These are phyloP conservation scores for Neophaeococcomyces mojaviensis DNA, from an alignment of 2,329 filamentous ascomycete species.

Conservation along the genomic window DNA sequence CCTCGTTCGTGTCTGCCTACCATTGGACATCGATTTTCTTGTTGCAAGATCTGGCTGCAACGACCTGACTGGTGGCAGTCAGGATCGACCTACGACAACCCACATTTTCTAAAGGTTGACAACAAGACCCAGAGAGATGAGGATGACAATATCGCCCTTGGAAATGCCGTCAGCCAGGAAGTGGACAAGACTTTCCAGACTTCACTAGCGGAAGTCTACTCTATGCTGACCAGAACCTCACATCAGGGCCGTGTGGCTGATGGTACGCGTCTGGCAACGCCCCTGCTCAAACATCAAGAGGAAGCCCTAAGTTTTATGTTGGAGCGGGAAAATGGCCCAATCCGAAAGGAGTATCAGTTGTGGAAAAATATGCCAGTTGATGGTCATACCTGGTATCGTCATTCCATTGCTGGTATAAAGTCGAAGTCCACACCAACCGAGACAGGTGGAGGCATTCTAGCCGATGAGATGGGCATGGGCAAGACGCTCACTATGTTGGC, in stretches of 20 bases:
- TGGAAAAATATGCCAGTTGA: slow-evolving; percentile 24
- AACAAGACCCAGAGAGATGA: neutral
- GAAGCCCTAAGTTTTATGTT: slow-evolving; percentile 17
- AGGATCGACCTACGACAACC: slow-evolving; percentile 14
- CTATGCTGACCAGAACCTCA: slow-evolving; percentile 10
- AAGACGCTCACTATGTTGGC: slow-evolving; percentile 50
- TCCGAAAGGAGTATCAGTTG: slow-evolving; percentile 24
- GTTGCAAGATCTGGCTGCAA: slow-evolving; percentile 13
- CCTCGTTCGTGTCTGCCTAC: neutral
- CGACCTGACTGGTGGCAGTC: slow-evolving; percentile 10
- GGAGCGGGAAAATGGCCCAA: slow-evolving; percentile 23
- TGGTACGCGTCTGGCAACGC: slow-evolving; percentile 6
- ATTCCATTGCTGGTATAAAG: slow-evolving; percentile 34
- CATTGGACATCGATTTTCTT: slow-evolving; percentile 8
- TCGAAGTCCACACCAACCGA: slow-evolving; percentile 19
- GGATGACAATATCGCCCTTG: neutral
- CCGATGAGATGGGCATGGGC: slow-evolving; percentile 56
- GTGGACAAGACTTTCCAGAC: slow-evolving; percentile 5
- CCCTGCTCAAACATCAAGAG: slow-evolving; percentile 13
- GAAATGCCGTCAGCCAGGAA: neutral
- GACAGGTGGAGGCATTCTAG: slow-evolving; percentile 43
- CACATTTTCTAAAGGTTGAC: slow-evolving; percentile 9
- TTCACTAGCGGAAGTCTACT: slow-evolving; percentile 11
- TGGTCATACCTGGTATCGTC: slow-evolving; percentile 26
- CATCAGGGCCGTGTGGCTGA: slow-evolving; percentile 8